These are phyloP conservation scores for Yamadazyma diospyri DNA, from an alignment of 1,139 yeast genomes.

Conservation along the genomic window DNA sequence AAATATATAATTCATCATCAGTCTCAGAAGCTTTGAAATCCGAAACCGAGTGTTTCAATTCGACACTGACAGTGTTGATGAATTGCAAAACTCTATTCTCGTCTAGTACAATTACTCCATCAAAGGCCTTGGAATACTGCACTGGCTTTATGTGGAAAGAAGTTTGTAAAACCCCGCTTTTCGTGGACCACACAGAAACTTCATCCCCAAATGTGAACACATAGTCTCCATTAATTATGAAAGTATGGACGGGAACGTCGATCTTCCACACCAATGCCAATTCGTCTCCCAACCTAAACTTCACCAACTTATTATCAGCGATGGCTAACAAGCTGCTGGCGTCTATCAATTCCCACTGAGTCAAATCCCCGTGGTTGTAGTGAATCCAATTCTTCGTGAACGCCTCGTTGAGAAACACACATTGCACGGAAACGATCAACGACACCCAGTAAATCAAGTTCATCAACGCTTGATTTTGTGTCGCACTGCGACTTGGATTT, in stretches of 20 bases:
- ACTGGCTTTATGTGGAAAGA: slow-evolving; percentile 5
- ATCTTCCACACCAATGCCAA: slow-evolving; percentile 17
- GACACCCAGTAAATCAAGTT: slow-evolving; percentile 1
- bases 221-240: slow-evolving; percentile 12
- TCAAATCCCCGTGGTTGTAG: slow-evolving; percentile 12
- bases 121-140: slow-evolving; percentile 1
- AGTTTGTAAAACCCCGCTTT: slow-evolving; percentile 8
- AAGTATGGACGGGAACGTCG: slow-evolving; percentile 9
- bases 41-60: slow-evolving; percentile 1
- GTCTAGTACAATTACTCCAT: slow-evolving; percentile 9
- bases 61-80: slow-evolving; percentile 1
- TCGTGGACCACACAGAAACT: slow-evolving; percentile 8
- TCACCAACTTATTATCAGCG: slow-evolving; percentile 26
- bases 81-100: slow-evolving; percentile 3
- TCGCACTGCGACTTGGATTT: no score
- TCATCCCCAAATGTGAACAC: slow-evolving; percentile 7
- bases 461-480: no score
- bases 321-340: slow-evolving; percentile 23
- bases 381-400: slow-evolving; percentile 29
- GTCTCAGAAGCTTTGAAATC: slow-evolving; percentile 8
- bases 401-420: slow-evolving; percentile 30
- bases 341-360: slow-evolving; percentile 11
- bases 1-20: slow-evolving; percentile 13
- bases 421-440: slow-evolving; percentile 2
- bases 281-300: slow-evolving; percentile 14